Conservation (phyloP, 169 alveolate genomes). For the Cryptosporidium ryanae region DNA sequence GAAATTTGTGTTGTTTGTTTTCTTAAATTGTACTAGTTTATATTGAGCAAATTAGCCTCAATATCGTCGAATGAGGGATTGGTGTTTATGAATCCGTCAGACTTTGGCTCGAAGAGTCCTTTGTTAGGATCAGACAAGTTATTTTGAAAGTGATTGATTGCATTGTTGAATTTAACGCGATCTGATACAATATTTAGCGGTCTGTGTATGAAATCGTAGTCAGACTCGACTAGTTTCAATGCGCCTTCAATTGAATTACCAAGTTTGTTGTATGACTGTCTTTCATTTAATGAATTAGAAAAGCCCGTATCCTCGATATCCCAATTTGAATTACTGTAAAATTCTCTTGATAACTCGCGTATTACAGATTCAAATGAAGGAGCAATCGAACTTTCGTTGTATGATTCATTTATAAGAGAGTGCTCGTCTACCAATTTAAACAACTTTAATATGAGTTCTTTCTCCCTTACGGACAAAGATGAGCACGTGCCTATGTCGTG, state of each 20-base stretch:
- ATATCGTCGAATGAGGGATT: constrained; percentile 12
- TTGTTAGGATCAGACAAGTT: constrained; percentile 21
- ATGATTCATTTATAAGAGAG: constrained; percentile 42
- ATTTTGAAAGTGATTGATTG: constrained; percentile 30
- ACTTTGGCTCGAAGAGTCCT: constrained; percentile 21
- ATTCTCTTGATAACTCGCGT: constrained; percentile 52
- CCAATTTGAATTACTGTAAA: constrained; percentile 56
- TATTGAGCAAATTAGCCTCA: constrained; percentile 43
- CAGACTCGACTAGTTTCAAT: constrained; percentile 21
- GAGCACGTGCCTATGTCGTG: constrained; percentile 47
- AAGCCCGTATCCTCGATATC: constrained; percentile 70
- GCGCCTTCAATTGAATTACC: constrained; percentile 70
- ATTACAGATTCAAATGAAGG: constrained; percentile 72
- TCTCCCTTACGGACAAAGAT: constrained; percentile 61
- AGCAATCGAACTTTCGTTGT: constrained; percentile 46
- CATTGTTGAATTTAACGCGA: constrained; percentile 54
- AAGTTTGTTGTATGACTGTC: constrained; percentile 44
- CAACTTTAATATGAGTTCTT: constrained; percentile 25
- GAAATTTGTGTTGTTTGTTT: too few relatives aligned
- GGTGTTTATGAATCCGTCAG: constrained; percentile 23
- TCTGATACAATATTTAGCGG: constrained; percentile 66
- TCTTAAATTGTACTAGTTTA: background rate
- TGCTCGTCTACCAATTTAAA: constrained; percentile 63
- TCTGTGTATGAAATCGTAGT: constrained; percentile 20
- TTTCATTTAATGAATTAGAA: constrained; percentile 18